Evolutionary conservation across 2,329 filamentous ascomycete species (phyloP).

Genomic region (Thielaviopsis musarum): DNA sequence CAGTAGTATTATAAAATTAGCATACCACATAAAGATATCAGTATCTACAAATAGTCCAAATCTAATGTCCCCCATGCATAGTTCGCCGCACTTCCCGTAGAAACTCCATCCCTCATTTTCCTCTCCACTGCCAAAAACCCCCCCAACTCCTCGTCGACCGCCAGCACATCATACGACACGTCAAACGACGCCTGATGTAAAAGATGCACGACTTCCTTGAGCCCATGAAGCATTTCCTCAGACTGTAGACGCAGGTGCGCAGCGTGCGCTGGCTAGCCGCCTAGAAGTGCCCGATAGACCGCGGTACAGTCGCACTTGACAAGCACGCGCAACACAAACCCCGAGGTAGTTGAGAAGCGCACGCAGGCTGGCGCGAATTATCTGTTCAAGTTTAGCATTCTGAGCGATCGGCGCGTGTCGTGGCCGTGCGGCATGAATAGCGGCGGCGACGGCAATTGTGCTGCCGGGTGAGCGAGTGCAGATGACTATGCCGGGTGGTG

Average conservation of each 20-base stretch:
- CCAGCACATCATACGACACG: background rate
- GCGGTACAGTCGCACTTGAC: conserved; percentile 80
- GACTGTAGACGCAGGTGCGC: conserved; percentile 11
- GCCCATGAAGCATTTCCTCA: background rate
- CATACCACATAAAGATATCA: background rate
- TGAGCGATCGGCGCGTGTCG: conserved; percentile 61
- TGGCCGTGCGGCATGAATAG: conserved; percentile 60
- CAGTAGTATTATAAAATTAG: background rate
- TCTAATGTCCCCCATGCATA: background rate
- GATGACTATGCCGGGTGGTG: conserved; percentile 44
- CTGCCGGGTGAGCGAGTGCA: conserved; percentile 42
- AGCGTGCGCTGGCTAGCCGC: conserved; percentile 32
- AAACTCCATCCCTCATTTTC: background rate
- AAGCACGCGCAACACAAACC: conserved; percentile 69
- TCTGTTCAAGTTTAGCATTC: conserved; percentile 62
- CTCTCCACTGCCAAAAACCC: background rate
- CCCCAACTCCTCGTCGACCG: background rate
- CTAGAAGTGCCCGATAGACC: conserved; percentile 29
- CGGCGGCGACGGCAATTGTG: conserved; percentile 45
- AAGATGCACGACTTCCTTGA: background rate
- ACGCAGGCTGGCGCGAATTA: too few relatives aligned
- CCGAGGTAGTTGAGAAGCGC: conserved; percentile 60
- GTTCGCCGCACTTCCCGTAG: background rate
- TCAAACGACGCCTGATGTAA: conserved; percentile 19
- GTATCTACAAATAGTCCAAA: conserved; percentile 1